Percentiles rank a stretch among this genome's conserved stretches.
These are phyloP conservation scores for Kwoniella mangroviensis DNA, from an alignment of 768 basidiomycete species.

Conservation along the genomic window DNA sequence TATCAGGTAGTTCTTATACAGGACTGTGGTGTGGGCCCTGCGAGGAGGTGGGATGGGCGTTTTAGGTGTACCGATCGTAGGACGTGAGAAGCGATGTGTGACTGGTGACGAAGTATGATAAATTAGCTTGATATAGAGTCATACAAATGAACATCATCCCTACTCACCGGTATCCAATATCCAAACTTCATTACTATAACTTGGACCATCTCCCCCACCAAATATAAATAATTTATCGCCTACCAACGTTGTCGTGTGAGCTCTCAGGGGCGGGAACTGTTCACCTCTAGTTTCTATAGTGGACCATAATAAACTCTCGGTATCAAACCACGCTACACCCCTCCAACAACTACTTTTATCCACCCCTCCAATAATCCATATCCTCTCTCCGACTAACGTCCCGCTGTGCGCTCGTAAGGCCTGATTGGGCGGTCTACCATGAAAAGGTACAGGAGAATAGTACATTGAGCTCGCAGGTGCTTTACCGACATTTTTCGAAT, in stretches of 20 bases:
- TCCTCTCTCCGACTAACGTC: slow-evolving; percentile 77
- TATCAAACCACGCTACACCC: slow-evolving; percentile 84
- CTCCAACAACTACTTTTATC: slow-evolving; percentile 75
- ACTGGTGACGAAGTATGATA: slow-evolving; percentile 22
- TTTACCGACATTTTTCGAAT: slow-evolving; percentile 1
- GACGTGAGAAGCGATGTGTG: slow-evolving; percentile 55
- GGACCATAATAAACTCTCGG: slow-evolving; percentile 87
- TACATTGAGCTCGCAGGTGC: slow-evolving; percentile 50
- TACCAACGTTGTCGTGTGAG: slow-evolving; percentile 83
- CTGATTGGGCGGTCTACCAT: slow-evolving; percentile 45
- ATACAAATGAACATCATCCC: no score
- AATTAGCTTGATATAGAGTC: no score
- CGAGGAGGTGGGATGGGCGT: slow-evolving; percentile 64
- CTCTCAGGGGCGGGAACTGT: slow-evolving; percentile 77
- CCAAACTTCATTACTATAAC: slow-evolving; percentile 81
- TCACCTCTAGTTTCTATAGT: slow-evolving; percentile 78
- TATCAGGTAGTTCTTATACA: slow-evolving; percentile 73
- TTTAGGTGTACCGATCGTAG: slow-evolving; percentile 43
- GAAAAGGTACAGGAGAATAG: slow-evolving; percentile 43
- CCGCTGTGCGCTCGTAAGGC: slow-evolving; percentile 77
- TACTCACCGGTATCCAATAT: slow-evolving; percentile 74
- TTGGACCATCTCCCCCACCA: slow-evolving; percentile 81
- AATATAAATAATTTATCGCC: slow-evolving; percentile 74
- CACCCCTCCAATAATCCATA: slow-evolving; percentile 89
- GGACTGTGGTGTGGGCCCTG: slow-evolving; percentile 84